Evolutionary conservation across 371 early-diverging fungal species (phyloP), one percentile per base, ranked within the genome.

Genomic region (Enterocytospora artemiae): DNA sequence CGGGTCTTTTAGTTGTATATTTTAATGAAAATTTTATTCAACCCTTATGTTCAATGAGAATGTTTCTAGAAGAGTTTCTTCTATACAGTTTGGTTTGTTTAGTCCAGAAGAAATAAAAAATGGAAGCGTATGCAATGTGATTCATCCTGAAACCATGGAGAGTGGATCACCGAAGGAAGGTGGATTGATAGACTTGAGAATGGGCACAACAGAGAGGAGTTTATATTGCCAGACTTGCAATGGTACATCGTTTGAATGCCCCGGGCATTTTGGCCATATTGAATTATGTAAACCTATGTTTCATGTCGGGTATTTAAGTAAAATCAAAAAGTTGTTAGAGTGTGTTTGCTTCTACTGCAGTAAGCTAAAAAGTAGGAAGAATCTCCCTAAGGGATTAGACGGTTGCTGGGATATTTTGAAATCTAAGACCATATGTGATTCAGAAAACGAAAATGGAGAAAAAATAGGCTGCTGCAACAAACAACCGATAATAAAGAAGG

Each of bases 211-310:
- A 55, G 96, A 98, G 74, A 87, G 93, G 61, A 89, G 88, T 73
- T 89, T 87, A 82, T 89, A 89, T 78, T 98, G 99, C 78, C 85
- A 85, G 71, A 95, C 96, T 4, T 98, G 99, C 79, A 87, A 86
- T 48, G 89, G 89, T 74, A 86, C 86, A 68, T 91, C 89, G 88
- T 86, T 86, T 30, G 89, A 89, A 67, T 98, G 99, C 75, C 88
- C 88, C 20, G 96, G 99, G 32, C 99, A 98, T 77, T 96, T 95
- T 85, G 96, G 91, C 9, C 91, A 95, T 72, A 92, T 98, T 70
- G 92, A 94, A 73, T 84, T 98, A 4, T 88, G 88, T n/a, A 88
- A 87, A 76, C 95, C 96, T 9, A 91, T 96, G 24, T 93, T 85
- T 80, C 96, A 96, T 78, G 82, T 88, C 48, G 78, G 77, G 1